Conservation (phyloP, 208 protist genomes). For the Endotrypanum monterogeii region DNA sequence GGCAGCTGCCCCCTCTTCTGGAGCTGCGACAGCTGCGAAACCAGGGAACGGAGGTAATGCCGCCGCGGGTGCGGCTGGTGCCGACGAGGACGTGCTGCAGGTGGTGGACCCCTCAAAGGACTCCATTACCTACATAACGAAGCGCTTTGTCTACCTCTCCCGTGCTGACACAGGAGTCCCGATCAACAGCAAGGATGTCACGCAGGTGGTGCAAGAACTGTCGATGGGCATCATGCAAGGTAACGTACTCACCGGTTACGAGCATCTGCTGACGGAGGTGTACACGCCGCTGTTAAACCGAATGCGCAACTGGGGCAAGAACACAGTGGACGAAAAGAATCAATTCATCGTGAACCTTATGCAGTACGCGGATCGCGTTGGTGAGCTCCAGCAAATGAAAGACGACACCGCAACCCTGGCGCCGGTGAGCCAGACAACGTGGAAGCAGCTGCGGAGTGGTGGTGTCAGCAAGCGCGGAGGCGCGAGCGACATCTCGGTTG, state of each 20-base stretch:
- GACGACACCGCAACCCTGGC: slow-evolving; percentile 61
- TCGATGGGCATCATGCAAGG: slow-evolving; percentile 84
- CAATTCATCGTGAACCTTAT: slow-evolving; percentile 85
- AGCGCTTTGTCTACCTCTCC: slow-evolving; percentile 84
- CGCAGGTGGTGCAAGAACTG: slow-evolving; percentile 82
- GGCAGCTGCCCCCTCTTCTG: slow-evolving; percentile 3
- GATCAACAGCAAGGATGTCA: slow-evolving; percentile 77
- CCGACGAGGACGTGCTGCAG: slow-evolving; percentile 61
- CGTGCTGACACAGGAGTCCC: slow-evolving; percentile 57
- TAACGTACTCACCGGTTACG: slow-evolving; percentile 84
- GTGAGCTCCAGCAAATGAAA: slow-evolving; percentile 88
- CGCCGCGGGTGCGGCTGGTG: slow-evolving; percentile 2
- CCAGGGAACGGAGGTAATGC: slow-evolving; percentile 3
- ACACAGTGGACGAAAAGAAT: slow-evolving; percentile 81
- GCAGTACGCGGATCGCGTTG: slow-evolving; percentile 89
- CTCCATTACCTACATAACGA: slow-evolving; percentile 60
- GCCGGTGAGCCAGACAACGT: slow-evolving; percentile 72
- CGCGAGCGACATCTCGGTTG: slow-evolving; percentile 72
- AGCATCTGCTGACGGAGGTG: slow-evolving; percentile 90
- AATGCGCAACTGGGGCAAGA: slow-evolving; percentile 85
- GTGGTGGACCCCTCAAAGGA: slow-evolving; percentile 72
- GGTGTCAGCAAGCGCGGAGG: slow-evolving; percentile 78
- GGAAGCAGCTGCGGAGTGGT: slow-evolving; percentile 75
- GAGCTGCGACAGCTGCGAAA: slow-evolving; percentile 6
- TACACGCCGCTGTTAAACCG: slow-evolving; percentile 92